These are phyloP conservation scores for Coniochaeta pulveracea DNA, from an alignment of 2,329 filamentous ascomycete genomes.

Conservation along the genomic window DNA sequence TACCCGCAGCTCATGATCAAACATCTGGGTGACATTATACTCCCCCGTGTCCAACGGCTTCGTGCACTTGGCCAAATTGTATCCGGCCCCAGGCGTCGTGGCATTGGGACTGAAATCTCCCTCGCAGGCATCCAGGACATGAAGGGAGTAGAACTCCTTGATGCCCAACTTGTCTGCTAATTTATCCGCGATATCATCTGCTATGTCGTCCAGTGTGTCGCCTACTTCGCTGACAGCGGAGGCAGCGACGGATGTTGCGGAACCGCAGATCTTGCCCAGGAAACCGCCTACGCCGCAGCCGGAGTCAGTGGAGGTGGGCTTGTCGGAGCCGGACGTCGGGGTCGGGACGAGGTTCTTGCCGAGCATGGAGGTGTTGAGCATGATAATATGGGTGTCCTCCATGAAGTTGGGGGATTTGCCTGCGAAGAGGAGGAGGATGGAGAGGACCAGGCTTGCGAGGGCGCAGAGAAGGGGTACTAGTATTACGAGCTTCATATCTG, in stretches of 20 bases:
- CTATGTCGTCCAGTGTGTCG: conserved; percentile 11
- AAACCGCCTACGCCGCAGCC: not conserved
- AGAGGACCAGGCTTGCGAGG: conserved; percentile 22
- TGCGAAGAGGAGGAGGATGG: conserved; percentile 24
- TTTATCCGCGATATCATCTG: conserved; percentile 11
- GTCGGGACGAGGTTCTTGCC: conserved; percentile 24
- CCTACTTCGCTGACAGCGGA: conserved; percentile 12
- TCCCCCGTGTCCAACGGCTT: conserved; percentile 10
- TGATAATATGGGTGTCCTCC: conserved; percentile 26
- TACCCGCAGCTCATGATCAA: conserved; percentile 33
- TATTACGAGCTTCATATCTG: conserved; percentile 9
- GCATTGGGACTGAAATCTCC: conserved; percentile 17
- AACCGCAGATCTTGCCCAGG: conserved; percentile 1
- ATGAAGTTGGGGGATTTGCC: conserved; percentile 23
- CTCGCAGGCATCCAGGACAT: conserved; percentile 18
- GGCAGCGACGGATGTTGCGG: conserved; percentile 8
- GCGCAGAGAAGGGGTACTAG: conserved; percentile 20
- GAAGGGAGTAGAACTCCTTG: conserved; percentile 21
- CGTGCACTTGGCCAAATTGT: conserved; percentile 16
- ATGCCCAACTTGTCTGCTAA: conserved; percentile 18
- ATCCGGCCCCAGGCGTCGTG: conserved; percentile 10
- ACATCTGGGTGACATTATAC: conserved; percentile 31
- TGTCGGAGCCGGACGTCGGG: conserved; percentile 9
- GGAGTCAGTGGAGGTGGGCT: conserved; percentile 8
- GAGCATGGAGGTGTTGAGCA: conserved; percentile 28